These are phyloP conservation scores for Clathrospora elynae DNA, from an alignment of 2,329 filamentous ascomycete species.

Conservation along the genomic window DNA sequence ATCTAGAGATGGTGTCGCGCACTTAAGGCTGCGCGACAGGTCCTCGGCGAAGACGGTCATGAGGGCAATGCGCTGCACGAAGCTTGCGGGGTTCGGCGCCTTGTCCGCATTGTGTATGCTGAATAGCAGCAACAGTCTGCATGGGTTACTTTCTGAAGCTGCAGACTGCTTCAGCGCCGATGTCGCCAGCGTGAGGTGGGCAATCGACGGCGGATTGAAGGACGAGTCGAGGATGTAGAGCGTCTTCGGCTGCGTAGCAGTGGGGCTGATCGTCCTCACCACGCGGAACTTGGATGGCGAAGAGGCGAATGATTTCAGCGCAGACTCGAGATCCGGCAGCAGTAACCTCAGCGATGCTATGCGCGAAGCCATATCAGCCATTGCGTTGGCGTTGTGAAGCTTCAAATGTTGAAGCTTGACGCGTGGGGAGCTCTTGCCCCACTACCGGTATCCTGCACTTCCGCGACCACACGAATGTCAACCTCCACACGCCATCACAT, in stretches of 20 bases:
- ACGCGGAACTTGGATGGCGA: conserved; percentile 45
- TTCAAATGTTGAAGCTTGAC: not conserved
- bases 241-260: conserved; percentile 44
- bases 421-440: conserved; percentile 2
- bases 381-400: conserved; percentile 5
- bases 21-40: conserved; percentile 39
- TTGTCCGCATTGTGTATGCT: conserved; percentile 70
- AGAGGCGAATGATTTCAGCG: conserved; percentile 40
- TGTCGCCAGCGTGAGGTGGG: conserved; percentile 61
- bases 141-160: conserved; percentile 43
- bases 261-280: conserved; percentile 44
- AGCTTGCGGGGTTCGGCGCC: conserved; percentile 68
- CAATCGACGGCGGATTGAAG: conserved; percentile 68
- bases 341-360: conserved; percentile 34
- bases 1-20: conserved; percentile 2
- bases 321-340: conserved; percentile 41
- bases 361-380: conserved; percentile 37
- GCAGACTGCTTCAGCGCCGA: conserved; percentile 55
- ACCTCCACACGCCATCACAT: too few species aligned
- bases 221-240: conserved; percentile 69
- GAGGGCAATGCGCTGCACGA: conserved; percentile 70
- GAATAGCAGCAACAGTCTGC: conserved; percentile 62
- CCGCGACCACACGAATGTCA: too few species aligned
- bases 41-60: conserved; percentile 72
- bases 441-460: too few species aligned